Conservation (phyloP, 169 alveolate genomes). For the Plasmodium inui region DNA sequence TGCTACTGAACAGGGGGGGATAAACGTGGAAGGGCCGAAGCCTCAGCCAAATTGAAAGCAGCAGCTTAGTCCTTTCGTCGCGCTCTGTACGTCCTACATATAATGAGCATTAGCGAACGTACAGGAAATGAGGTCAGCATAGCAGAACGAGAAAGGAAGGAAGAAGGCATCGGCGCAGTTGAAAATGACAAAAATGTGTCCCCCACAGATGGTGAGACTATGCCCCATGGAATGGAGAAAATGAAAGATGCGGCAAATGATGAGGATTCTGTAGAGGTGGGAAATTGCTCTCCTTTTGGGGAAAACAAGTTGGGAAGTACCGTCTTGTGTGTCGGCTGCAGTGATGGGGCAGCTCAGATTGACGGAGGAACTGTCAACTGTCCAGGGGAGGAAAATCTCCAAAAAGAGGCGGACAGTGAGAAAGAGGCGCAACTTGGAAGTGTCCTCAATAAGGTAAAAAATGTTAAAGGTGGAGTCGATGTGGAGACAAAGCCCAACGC, state of each 20-base stretch:
- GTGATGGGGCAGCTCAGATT: neutral
- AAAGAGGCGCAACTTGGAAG: neutral
- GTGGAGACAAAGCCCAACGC: neutral
- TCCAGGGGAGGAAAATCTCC: neutral
- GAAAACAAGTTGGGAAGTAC: neutral
- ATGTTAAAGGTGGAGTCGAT: neutral
- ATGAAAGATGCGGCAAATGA: neutral
- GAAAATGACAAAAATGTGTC: neutral
- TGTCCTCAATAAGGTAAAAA: neutral
- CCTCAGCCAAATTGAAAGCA: neutral
- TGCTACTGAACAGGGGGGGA: neutral
- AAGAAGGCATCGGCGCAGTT: neutral
- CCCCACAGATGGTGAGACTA: neutral
- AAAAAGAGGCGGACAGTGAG: neutral
- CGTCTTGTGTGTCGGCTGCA: neutral
- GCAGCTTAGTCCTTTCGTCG: conserved; percentile 2
- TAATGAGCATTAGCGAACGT: conserved; percentile 46
- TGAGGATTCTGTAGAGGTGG: neutral
- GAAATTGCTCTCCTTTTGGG: neutral
- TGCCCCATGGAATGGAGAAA: neutral
- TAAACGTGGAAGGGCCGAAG: neutral
- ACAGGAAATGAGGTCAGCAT: conserved; percentile 41
- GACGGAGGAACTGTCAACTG: neutral
- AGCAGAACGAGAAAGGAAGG: conserved; percentile 15
- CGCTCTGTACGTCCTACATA: neutral